These are phyloP conservation scores for Rubia tinctorum DNA, from an alignment of 305 asterid species.

Conservation along the genomic window DNA sequence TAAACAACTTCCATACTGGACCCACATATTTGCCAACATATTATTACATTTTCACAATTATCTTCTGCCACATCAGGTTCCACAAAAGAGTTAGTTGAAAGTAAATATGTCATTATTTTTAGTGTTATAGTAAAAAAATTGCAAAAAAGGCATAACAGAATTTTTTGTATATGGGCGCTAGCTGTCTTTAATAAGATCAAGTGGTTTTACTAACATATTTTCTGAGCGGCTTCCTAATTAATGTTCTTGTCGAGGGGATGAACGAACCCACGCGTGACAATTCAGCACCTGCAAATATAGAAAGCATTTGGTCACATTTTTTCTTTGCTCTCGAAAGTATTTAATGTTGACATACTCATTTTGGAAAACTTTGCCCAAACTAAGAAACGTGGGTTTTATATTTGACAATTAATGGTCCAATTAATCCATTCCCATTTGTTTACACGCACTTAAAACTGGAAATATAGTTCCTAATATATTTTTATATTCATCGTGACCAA, in stretches of 20 bases:
- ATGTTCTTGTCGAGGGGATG: neutral
- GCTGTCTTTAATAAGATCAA: neutral
- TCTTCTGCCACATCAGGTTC: too few relatives aligned
- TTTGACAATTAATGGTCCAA: neutral
- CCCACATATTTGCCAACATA: too few relatives aligned
- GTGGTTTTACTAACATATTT: neutral
- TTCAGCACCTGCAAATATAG: conserved; percentile 2
- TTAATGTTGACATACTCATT: conserved; percentile 1
- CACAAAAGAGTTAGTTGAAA: too few relatives aligned
- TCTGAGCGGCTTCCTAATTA: conserved; percentile 1
- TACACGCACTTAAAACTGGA: neutral
- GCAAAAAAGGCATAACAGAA: conserved; percentile 3
- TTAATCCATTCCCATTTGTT: neutral
- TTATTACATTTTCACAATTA: too few relatives aligned
- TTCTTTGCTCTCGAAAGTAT: neutral
- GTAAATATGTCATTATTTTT: too few relatives aligned
- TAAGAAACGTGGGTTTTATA: neutral
- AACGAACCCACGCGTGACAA: conserved; percentile 11
- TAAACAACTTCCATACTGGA: too few relatives aligned
- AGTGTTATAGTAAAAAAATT: conserved; percentile 17
- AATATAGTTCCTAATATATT: neutral
- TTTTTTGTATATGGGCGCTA: conserved; percentile 4
- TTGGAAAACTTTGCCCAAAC: neutral
- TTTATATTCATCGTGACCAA: neutral
- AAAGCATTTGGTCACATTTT: conserved; percentile 9